Percentiles rank a stretch among this genome's conserved stretches.
Evolutionary conservation across 768 basidiomycete species (phyloP).

Genomic region (Boletus rufocinnamomeus): DNA sequence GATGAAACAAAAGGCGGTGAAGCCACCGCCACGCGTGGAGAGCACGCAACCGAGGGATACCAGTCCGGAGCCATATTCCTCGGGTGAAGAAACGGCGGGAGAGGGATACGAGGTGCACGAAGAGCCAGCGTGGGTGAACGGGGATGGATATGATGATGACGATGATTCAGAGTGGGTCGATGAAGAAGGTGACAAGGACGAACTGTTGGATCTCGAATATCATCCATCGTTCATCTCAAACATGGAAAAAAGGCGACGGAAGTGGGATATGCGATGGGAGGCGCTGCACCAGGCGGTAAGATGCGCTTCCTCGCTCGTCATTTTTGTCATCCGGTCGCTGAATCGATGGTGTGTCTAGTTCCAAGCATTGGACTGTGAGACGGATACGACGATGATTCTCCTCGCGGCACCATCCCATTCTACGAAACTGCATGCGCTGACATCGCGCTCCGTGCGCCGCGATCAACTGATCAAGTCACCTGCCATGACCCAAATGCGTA

Average conservation of each 20-base stretch:
- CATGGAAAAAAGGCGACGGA: constrained; percentile 63
- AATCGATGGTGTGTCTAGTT: constrained; percentile 47
- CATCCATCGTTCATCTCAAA: constrained; percentile 71
- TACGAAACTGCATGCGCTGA: constrained; percentile 63
- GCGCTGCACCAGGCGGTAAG: constrained; percentile 71
- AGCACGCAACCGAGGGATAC: constrained; percentile 84
- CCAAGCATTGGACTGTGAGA: constrained; percentile 76
- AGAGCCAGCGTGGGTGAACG: constrained; percentile 41
- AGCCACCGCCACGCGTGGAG: constrained; percentile 78
- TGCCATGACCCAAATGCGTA: constrained; percentile 53
- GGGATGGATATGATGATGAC: constrained; percentile 10
- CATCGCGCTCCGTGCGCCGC: constrained; percentile 70
- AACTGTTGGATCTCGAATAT: constrained; percentile 72
- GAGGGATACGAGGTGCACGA: constrained; percentile 52
- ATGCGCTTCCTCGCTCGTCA: neutral
- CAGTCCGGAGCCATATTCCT: constrained; percentile 72
- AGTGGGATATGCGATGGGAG: constrained; percentile 80
- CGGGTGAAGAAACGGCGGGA: constrained; percentile 79
- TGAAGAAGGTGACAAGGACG: constrained; percentile 70
- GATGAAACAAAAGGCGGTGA: constrained; percentile 42
- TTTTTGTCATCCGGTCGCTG: neutral
- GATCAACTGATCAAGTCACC: constrained; percentile 50
- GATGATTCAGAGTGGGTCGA: constrained; percentile 70
- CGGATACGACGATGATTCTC: constrained; percentile 74
- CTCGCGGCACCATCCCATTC: constrained; percentile 76